Base-by-base conservation (phyloP, 441 rosid genomes). In the Melianthus villosus region DNA sequence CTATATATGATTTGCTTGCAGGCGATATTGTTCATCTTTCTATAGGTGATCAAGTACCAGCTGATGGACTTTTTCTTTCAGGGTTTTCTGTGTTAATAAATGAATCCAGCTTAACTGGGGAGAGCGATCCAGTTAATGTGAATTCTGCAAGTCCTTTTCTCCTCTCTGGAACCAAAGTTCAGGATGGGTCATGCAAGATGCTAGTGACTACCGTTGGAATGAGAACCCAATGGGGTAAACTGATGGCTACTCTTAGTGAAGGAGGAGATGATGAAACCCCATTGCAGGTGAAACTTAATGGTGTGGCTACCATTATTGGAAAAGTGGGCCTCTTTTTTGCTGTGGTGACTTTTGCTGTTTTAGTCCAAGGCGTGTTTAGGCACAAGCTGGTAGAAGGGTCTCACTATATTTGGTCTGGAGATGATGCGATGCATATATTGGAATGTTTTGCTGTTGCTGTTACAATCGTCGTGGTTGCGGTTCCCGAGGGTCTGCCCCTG, bases 201-300 rank as follows among this genome's bases (percentile, higher is more conserved):
- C 54, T 71, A 16, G 68, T 71, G 42, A 63, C 77, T 31, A 38
- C 68, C 5, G 77, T 71, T 55, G 77, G 77, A 38, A 71, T 71
- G 77, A 66, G 77, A 50, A 71, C 77, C 23, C 77, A 67, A 40
- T 71, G 77, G 77, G 77, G 77, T 16, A 71, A 71, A 44, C 50
- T 67, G 41, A 71, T 71, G 66, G 77, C 73, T 6, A 71, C 77
- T 46, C 70, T 71, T 13, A 71, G 68, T 39, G 77, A 71, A 61
- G 70, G 77, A 29, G 77, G 77, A 45, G 73, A 71, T 60, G 77
- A 71, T 53, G 77, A 71, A 41, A 71, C 77, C 37, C 77, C 77
- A 23, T 50, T 70, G 50, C 77, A 70, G 53, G 77, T 70, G 33
- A 70, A 70, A 52, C 67, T 70, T 34, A 67, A 67, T 31, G 77